phyloP scores from a whole-genome alignment of 768 basidiomycete genomes.

The Dacryopinax primogenitus region DNA sequence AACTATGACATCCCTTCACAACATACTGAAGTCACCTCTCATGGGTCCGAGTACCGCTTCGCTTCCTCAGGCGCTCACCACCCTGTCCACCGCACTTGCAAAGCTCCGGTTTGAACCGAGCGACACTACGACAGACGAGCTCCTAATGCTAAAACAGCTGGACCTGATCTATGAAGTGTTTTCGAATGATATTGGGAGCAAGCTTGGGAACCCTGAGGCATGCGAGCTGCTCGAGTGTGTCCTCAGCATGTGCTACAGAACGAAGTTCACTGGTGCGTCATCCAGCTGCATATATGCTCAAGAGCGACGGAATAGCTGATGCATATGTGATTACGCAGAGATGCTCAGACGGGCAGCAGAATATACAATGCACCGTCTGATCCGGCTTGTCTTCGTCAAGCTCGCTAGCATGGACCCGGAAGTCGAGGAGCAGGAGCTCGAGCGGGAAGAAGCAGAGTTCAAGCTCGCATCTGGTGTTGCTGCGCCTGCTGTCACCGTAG shows the following conservation, averaged over 20 bases:
- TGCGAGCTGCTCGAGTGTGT: constrained; percentile 99
- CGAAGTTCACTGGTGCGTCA: constrained; percentile 82
- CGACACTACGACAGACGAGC: constrained; percentile 94
- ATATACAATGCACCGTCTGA: constrained; percentile 75
- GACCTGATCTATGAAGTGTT: constrained; percentile 76
- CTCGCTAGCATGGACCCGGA: constrained; percentile 54
- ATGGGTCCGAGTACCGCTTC: constrained; percentile 44
- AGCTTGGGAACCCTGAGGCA: constrained; percentile 81
- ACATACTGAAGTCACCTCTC: constrained; percentile 68
- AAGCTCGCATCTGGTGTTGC: constrained; percentile 10
- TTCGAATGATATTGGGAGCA: constrained; percentile 44
- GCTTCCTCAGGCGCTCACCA: constrained; percentile 56
- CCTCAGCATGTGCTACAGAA: constrained; percentile 90
- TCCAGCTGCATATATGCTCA: constrained; percentile 11
- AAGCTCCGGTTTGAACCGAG: constrained; percentile 98
- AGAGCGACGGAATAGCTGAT: constrained; percentile 16
- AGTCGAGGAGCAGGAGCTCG: constrained; percentile 45
- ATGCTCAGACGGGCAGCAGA: constrained; percentile 78
- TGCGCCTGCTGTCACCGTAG: neutral
- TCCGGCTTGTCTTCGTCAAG: constrained; percentile 65
- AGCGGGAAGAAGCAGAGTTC: constrained; percentile 39
- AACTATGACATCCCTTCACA: constrained; percentile 76
- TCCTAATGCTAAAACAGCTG: constrained; percentile 84
- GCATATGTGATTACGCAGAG: constrained; percentile 47
- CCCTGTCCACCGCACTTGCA: constrained; percentile 78